Conservation (phyloP, 2,329 filamentous ascomycete species). For the Clarireedia hainanense region DNA sequence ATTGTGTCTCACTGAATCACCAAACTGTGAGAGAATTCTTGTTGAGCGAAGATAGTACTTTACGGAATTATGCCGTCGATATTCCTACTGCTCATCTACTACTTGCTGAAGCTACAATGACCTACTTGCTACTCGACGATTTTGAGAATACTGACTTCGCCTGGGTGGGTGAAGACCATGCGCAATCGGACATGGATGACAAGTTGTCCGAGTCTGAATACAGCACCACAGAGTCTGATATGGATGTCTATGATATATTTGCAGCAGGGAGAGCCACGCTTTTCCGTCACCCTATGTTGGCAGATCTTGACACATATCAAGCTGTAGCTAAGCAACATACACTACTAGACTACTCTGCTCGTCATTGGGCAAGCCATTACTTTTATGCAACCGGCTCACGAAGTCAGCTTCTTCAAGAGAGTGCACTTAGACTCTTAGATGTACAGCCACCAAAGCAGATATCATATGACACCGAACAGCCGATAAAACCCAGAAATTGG, state of each 20-base stretch:
- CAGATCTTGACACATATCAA: no score
- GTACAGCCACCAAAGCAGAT: background rate
- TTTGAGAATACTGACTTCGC: background rate
- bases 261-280: no score
- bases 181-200: no score
- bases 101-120: constrained; percentile 18
- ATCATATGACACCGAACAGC: no score
- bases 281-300: no score
- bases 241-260: no score
- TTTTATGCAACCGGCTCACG: background rate
- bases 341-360: constrained; percentile 32
- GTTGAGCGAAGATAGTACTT: background rate
- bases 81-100: constrained; percentile 1
- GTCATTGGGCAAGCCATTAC: constrained; percentile 33
- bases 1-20: background rate
- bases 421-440: background rate
- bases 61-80: constrained; percentile 8
- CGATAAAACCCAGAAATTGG: constrained; percentile 24
- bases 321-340: constrained; percentile 11
- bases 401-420: background rate
- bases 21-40: background rate
- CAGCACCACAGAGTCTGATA: no score
- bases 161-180: no score
- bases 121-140: constrained; percentile 30
- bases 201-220: no score